Conservation (phyloP, 2,329 filamentous ascomycete species). For the Colletotrichum cereale region DNA sequence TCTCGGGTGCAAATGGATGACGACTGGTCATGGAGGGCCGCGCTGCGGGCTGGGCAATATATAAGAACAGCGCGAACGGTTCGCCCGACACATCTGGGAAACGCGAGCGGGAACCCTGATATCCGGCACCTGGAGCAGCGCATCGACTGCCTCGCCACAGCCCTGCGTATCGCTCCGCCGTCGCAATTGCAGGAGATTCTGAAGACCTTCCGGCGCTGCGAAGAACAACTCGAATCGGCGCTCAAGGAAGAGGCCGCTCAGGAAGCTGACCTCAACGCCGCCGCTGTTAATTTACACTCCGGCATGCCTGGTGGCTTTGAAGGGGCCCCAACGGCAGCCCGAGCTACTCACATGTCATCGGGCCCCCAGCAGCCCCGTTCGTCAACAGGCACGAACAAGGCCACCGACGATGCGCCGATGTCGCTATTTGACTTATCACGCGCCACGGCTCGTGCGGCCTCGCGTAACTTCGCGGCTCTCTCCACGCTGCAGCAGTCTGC, state of each 20-base stretch:
- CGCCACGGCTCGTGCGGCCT: slow-evolving; percentile 70
- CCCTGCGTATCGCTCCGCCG: slow-evolving; percentile 79
- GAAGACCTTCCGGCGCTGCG: slow-evolving; percentile 80
- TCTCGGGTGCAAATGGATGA: slow-evolving; percentile 56
- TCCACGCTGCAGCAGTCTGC: slow-evolving; percentile 62
- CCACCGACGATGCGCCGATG: slow-evolving; percentile 71
- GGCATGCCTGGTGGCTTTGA: slow-evolving; percentile 69
- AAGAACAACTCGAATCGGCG: slow-evolving; percentile 79
- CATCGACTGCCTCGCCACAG: slow-evolving; percentile 82
- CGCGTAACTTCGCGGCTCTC: slow-evolving; percentile 68
- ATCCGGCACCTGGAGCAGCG: slow-evolving; percentile 83
- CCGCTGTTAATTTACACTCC: slow-evolving; percentile 66
- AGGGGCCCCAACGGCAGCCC: slow-evolving; percentile 48
- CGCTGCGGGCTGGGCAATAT: slow-evolving; percentile 82
- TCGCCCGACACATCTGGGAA: slow-evolving; percentile 70
- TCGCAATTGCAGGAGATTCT: slow-evolving; percentile 80
- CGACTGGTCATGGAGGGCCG: slow-evolving; percentile 83
- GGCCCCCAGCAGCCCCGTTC: slow-evolving; percentile 35
- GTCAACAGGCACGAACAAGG: slow-evolving; percentile 58
- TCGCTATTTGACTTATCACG: slow-evolving; percentile 74
- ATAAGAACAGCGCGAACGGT: slow-evolving; percentile 66
- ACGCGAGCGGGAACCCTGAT: slow-evolving; percentile 68
- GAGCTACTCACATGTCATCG: slow-evolving; percentile 48
- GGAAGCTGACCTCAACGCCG: slow-evolving; percentile 78
- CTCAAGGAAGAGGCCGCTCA: slow-evolving; percentile 75